These are phyloP conservation scores for Erythrobasidium yunnanense DNA, from an alignment of 768 basidiomycete species.

Conservation along the genomic window DNA sequence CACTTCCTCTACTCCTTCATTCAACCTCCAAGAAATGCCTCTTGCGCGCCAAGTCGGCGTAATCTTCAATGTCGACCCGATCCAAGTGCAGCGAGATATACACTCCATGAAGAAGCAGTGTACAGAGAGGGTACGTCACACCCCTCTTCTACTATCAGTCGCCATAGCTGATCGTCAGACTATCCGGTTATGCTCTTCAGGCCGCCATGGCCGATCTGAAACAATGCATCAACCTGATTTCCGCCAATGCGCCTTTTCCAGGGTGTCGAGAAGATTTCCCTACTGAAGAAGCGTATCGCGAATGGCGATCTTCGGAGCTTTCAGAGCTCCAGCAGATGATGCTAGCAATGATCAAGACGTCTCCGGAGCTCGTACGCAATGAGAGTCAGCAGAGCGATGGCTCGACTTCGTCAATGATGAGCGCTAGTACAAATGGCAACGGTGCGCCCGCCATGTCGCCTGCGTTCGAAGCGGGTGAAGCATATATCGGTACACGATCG, in stretches of 20 bases:
- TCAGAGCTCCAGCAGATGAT: conserved; percentile 77
- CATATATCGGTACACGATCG: conserved; percentile 12
- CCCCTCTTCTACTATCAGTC: too few relatives aligned
- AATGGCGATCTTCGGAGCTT: conserved; percentile 73
- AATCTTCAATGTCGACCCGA: conserved; percentile 63
- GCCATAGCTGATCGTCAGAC: not conserved
- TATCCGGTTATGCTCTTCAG: conserved; percentile 16
- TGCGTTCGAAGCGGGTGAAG: conserved; percentile 14
- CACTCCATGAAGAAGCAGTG: conserved; percentile 56
- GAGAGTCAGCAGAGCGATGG: not conserved
- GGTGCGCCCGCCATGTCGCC: not conserved
- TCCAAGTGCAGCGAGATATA: conserved; percentile 61
- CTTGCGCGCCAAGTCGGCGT: conserved; percentile 55
- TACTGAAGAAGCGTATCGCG: conserved; percentile 65
- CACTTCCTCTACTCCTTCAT: not conserved
- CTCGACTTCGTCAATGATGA: not conserved
- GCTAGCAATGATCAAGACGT: conserved; percentile 51
- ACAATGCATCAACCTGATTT: conserved; percentile 86
- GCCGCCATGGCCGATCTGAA: conserved; percentile 41
- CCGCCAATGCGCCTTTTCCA: conserved; percentile 68
- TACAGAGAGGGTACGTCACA: conserved; percentile 56
- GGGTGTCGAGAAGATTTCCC: conserved; percentile 78
- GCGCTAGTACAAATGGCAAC: not conserved
- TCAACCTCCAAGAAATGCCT: conserved; percentile 44
- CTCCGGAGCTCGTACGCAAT: conserved; percentile 2